Conservation (phyloP, 305 asterid genomes). For the Fraxinus greggii region DNA sequence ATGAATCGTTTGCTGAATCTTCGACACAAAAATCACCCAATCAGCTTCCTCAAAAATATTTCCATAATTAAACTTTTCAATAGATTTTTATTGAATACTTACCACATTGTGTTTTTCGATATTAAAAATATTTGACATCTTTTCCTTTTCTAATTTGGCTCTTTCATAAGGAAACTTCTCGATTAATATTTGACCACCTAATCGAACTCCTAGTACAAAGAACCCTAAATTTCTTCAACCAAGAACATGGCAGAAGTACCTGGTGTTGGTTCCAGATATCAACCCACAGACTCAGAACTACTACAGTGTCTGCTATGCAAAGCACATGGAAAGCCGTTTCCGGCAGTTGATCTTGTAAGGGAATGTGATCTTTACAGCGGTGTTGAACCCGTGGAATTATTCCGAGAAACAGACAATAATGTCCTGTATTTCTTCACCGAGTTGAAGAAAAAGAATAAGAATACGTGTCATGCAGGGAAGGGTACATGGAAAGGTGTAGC, state of each 20-base stretch:
- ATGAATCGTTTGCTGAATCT: no score
- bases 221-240: not conserved
- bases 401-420: not conserved
- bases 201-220: not conserved
- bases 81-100: not conserved
- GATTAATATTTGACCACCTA: not conserved
- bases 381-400: not conserved
- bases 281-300: not conserved
- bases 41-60: no score
- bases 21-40: no score
- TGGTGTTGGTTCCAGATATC: not conserved
- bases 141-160: not conserved
- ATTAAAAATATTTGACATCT: no score
- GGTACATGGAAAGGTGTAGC: not conserved
- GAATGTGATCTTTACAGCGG: not conserved
- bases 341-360: not conserved
- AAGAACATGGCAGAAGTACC: not conserved
- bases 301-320: not conserved
- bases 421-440: not conserved
- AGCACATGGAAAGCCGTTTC: not conserved
- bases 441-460: not conserved
- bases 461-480: not conserved
- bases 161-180: not conserved
- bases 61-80: not conserved
- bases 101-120: not conserved